Base-by-base conservation (phyloP, 2,329 filamentous ascomycete species). In the Massarina eburnea region DNA sequence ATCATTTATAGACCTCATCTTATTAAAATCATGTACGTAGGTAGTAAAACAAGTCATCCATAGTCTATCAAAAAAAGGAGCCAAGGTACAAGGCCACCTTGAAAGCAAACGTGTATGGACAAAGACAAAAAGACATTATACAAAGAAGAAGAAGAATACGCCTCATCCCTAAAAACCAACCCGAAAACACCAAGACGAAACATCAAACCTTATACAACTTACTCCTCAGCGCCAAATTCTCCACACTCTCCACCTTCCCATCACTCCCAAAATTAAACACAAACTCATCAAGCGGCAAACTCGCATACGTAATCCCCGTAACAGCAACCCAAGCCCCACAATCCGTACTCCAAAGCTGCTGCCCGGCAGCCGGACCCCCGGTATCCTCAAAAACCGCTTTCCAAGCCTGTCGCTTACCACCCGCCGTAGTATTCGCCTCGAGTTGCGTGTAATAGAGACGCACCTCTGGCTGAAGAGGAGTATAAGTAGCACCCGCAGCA, bases 341-440 rank as follows among this genome's bases (percentile, higher is more conserved):
- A 19, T 52, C 51, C 6, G 58, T 59, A 5, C 50, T 56, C 30
- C 48, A 61, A 3, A 59, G 34, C 29, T 54, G 48, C 30, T 51
- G 54, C 12, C 54, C 54, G 1, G 45, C 43, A 3, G 48, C 35
- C 5, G 54, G 47, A 4, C 43, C 32, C 2, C 56, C 58, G 0
- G 55, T 57, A 18, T 59, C 59, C 35, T 62, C 58, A 27, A 58
- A 61, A 0, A 59, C 44, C 0, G 56, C 58, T 42, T 61, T 61
- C 50, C 53, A 62, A 0, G 48, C 37, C 27, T 58, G 51, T 26
- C 48, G 45, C 35, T 45, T 57, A 4, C 57, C 54, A 8, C 57
- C 54, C 17, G 41, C 37, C 2, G 38, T 15, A 7, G 47, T 48
- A 15, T 41, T 48, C 4, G 50, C 29, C 9, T 57, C 55, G 9